These are phyloP conservation scores for Helminthosporium solani DNA, from an alignment of 2,329 filamentous ascomycete species.

Conservation along the genomic window DNA sequence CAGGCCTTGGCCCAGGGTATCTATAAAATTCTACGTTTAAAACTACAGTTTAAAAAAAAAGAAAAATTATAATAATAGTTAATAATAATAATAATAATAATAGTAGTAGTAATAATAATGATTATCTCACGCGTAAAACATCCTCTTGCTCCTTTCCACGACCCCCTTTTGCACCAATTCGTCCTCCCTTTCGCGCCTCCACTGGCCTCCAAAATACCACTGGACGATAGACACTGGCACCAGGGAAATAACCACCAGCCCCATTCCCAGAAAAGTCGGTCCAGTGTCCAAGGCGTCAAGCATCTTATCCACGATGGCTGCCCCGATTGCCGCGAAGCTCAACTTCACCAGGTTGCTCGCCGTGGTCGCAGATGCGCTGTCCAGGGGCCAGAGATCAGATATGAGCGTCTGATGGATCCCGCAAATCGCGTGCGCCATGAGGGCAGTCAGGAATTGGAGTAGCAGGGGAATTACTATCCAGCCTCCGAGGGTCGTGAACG, in stretches of 20 bases:
- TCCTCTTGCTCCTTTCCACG: not conserved
- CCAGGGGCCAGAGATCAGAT: constrained; percentile 62
- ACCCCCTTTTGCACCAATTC: not conserved
- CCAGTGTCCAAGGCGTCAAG: constrained; percentile 58
- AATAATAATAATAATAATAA: no score
- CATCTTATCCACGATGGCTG: constrained; percentile 62
- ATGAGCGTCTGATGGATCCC: constrained; percentile 63
- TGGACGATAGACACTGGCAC: constrained; percentile 14
- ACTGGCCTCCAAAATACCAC: constrained; percentile 15
- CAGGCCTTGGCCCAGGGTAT: no score
- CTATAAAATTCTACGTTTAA: no score
- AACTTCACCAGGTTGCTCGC: constrained; percentile 66
- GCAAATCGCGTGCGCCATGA: constrained; percentile 38
- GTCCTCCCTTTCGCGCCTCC: constrained; percentile 10
- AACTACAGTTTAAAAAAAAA: not conserved
- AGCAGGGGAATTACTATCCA: constrained; percentile 14
- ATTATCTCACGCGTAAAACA: not conserved
- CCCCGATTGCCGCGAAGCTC: constrained; percentile 59
- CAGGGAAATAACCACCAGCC: constrained; percentile 11
- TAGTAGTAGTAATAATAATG: not conserved
- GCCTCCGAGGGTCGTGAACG: constrained; percentile 20
- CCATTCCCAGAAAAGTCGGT: constrained; percentile 45
- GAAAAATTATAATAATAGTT: not conserved
- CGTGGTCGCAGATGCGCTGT: constrained; percentile 59
- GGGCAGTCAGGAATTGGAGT: constrained; percentile 34